Base-by-base conservation (phyloP, 331 rosid species). In the Acacia concinna region DNA sequence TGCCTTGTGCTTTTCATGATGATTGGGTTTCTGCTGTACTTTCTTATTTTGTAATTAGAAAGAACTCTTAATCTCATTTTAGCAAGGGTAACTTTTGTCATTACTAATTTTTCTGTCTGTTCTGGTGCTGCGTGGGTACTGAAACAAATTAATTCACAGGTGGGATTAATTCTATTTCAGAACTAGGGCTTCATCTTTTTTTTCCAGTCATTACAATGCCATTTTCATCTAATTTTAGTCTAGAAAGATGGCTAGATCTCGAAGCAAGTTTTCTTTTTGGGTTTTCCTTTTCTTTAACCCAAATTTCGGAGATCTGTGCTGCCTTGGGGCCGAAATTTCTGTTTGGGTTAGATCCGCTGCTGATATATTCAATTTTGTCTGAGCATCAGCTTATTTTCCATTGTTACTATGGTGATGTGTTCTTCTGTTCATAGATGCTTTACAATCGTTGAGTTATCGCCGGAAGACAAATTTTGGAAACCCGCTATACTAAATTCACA, bases 281-380 rank as follows among this genome's bases (percentile, higher is more conserved):
- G 63, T 68, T 46, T 66, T 35, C 52, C 3, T 18, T 72, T 13
- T 27, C 52, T 44, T n/a, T 76, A 25, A 41, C 74, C 35, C 57
- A 47, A 15, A 60, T 40, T 20, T 78, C 41, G 40, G 77, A 83
- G 91, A 87, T 91, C 88, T 75, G 59, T 12, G 49, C 67, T 14
- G 73, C 44, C 62, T 35, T 73, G 31, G 34, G 74, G 40, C 81
- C 64, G 1, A 9, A 60, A 15, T 60, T 77, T 68, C 73, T 73
- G 63, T 46, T 64, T 81, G 69, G 54, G 41, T 75, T 80, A 91
- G 97, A 91, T 89, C 93, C 84, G 78, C 67, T 44, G 30, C 76
- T 78, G 68, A 23, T 40, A 20, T 40, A 67, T 60, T 73, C 52
- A 79, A 35, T 82, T 83, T 77, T 47, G 14, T 41, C 37, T 73